phyloP scores from a whole-genome alignment of 1,284 basidiomycete species.

The Ceratorhiza oryzae-sativae region DNA sequence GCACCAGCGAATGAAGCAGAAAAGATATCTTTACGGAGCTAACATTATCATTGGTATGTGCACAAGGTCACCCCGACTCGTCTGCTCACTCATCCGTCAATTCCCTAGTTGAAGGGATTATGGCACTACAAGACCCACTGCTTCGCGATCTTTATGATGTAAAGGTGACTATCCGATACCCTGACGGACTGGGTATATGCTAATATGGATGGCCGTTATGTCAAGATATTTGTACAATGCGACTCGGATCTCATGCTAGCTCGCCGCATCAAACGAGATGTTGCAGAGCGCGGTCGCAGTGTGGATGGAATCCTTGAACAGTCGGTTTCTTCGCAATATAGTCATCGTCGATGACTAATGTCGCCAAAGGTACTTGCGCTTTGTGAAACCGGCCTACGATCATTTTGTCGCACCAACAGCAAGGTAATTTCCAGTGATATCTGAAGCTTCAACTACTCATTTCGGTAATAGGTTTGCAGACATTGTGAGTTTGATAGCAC shows the following conservation, averaged over 20 bases:
- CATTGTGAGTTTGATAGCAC: constrained; percentile 27
- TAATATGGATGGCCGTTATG: background rate
- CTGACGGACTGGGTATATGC: background rate
- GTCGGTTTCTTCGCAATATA: constrained; percentile 53
- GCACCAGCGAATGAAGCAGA: constrained; percentile 87
- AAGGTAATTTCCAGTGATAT: constrained; percentile 7
- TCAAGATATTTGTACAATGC: constrained; percentile 81
- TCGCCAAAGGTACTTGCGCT: constrained; percentile 76
- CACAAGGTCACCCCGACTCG: background rate
- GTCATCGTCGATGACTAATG: background rate
- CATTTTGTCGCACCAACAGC: constrained; percentile 89
- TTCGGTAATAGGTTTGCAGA: constrained; percentile 63
- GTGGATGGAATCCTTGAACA: constrained; percentile 91
- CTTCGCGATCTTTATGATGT: constrained; percentile 88
- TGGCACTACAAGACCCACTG: constrained; percentile 82
- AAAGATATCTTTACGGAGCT: constrained; percentile 93
- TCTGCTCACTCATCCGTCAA: background rate
- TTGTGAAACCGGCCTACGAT: constrained; percentile 93
- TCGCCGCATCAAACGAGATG: constrained; percentile 86
- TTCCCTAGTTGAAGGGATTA: constrained; percentile 83
- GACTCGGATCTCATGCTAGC: constrained; percentile 98
- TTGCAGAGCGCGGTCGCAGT: constrained; percentile 84
- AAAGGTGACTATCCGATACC: constrained; percentile 61
- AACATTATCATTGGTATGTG: constrained; percentile 85
- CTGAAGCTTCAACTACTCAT: constrained; percentile 76